Percentiles rank a stretch among this genome's conserved stretches.
Conservation (phyloP, 495 filamentous ascomycete species). For the Antarctomyces pellizariae region DNA sequence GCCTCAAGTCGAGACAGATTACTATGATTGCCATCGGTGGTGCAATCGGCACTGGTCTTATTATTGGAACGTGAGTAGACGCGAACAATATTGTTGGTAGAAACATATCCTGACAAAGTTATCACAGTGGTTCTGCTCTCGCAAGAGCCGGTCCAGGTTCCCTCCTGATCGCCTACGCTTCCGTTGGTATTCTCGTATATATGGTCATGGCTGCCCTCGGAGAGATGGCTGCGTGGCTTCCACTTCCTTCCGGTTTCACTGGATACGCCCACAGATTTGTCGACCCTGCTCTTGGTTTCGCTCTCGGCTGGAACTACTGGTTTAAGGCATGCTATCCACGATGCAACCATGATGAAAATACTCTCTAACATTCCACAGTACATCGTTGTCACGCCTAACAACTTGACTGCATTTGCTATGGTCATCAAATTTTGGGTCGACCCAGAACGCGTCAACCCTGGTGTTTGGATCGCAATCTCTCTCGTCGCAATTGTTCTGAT, state of each 20-base stretch:
- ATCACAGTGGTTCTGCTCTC: constrained; percentile 25
- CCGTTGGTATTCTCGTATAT: constrained; percentile 41
- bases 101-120: constrained; percentile 2
- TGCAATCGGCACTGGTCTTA: constrained; percentile 41
- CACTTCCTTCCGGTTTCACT: constrained; percentile 25
- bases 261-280: constrained; percentile 11
- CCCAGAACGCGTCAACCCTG: constrained; percentile 22
- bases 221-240: constrained; percentile 55
- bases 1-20: constrained; percentile 41
- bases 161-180: constrained; percentile 41
- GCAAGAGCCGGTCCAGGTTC: constrained; percentile 37
- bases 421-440: constrained; percentile 57
- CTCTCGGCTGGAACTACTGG: constrained; percentile 12
- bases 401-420: constrained; percentile 32
- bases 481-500: constrained; percentile 39
- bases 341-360: not conserved
- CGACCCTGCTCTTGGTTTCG: constrained; percentile 11
- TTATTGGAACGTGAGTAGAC: constrained; percentile 9
- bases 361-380: constrained; percentile 5
- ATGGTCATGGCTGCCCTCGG: constrained; percentile 31
- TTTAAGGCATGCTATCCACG: constrained; percentile 9
- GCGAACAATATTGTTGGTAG: not conserved
- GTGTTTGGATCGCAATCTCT: constrained; percentile 49
- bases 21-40: constrained; percentile 74
- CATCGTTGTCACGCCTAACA: constrained; percentile 11